These are phyloP conservation scores for Hypoxylon crocopeplum DNA, from an alignment of 495 filamentous ascomycete genomes.

Conservation along the genomic window DNA sequence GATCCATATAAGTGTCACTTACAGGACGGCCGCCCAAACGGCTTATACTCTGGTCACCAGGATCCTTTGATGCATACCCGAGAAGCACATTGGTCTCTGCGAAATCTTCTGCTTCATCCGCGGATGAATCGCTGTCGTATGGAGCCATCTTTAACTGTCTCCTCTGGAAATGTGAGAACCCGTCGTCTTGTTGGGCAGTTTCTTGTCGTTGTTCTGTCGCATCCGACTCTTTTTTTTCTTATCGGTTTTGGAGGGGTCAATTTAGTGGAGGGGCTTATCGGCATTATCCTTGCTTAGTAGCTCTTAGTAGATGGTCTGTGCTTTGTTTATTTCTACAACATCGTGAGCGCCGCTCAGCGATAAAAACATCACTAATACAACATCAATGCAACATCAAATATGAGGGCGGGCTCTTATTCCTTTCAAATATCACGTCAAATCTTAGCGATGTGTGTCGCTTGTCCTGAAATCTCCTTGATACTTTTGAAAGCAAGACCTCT, in stretches of 20 bases:
- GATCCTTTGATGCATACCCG: slow-evolving; percentile 84
- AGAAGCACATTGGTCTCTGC: slow-evolving; percentile 90
- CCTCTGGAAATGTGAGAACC: slow-evolving; percentile 7
- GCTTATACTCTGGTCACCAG: slow-evolving; percentile 84
- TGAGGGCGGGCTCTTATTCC: too few relatives aligned
- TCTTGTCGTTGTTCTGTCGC: not conserved
- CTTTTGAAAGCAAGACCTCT: too few relatives aligned
- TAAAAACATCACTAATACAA: too few relatives aligned
- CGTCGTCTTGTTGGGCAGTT: not conserved
- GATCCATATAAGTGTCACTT: slow-evolving; percentile 43
- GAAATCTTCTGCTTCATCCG: slow-evolving; percentile 71
- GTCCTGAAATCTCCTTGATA: too few relatives aligned
- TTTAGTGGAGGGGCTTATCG: slow-evolving; percentile 31
- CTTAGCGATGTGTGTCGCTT: too few relatives aligned
- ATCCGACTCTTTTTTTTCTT: slow-evolving; percentile 22
- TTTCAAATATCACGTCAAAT: too few relatives aligned
- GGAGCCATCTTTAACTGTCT: slow-evolving; percentile 66
- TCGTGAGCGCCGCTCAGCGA: too few relatives aligned
- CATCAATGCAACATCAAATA: too few relatives aligned
- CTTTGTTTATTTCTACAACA: too few relatives aligned
- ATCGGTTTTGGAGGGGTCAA: slow-evolving; percentile 34
- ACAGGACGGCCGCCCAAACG: slow-evolving; percentile 89
- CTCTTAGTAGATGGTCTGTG: slow-evolving; percentile 13
- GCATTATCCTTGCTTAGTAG: too few relatives aligned
- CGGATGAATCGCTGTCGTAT: slow-evolving; percentile 86